These are phyloP conservation scores for Penicillium occitanis DNA, from an alignment of 2,329 filamentous ascomycete genomes.

Conservation along the genomic window DNA sequence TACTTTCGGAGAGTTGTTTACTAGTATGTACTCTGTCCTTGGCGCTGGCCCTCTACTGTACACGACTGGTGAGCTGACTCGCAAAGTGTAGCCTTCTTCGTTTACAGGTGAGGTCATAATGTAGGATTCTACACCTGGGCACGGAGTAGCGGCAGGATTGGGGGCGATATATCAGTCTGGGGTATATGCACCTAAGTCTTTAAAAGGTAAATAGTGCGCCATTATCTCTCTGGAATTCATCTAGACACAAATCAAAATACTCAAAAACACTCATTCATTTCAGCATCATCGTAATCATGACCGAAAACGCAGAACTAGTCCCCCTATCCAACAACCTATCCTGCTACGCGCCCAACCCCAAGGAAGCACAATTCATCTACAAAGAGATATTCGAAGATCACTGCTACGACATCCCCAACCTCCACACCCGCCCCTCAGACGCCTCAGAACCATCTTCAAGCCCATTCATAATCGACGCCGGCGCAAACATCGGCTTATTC, in stretches of 20 bases:
- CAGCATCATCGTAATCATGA: background rate
- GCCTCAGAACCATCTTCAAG: background rate
- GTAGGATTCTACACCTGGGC: background rate
- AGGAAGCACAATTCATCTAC: conserved; percentile 13
- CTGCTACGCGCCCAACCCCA: conserved; percentile 2
- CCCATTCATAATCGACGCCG: conserved; percentile 7
- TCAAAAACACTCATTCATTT: background rate
- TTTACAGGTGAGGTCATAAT: background rate
- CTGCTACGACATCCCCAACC: conserved; percentile 1
- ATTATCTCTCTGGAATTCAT: background rate
- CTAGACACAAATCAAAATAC: background rate
- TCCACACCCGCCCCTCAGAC: background rate
- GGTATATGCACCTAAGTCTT: background rate
- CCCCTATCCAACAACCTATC: background rate
- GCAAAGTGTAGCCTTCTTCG: background rate
- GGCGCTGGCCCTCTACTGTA: background rate
- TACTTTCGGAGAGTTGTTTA: background rate
- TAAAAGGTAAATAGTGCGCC: background rate
- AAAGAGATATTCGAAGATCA: conserved; percentile 13
- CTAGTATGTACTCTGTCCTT: background rate
- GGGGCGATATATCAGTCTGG: background rate
- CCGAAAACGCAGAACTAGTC: background rate
- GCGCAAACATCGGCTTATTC: conserved; percentile 11
- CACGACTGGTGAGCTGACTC: background rate
- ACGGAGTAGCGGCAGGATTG: background rate